Conservation (phyloP, 768 basidiomycete genomes). For the Pleurotus platypus region DNA sequence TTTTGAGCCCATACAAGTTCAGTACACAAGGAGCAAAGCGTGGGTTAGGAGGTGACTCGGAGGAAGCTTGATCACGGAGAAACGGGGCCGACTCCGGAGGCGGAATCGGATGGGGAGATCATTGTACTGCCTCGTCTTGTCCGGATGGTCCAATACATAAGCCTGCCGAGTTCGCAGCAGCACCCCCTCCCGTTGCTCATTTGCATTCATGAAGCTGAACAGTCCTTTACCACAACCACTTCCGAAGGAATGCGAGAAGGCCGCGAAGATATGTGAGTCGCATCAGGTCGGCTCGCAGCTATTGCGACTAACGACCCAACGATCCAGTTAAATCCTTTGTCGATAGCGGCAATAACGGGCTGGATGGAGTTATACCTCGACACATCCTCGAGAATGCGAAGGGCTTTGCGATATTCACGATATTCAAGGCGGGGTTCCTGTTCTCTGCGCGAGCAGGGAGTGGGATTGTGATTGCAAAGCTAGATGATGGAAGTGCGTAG, state of each 20-base stretch:
- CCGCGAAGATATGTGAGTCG: constrained; percentile 77
- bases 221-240: constrained; percentile 55
- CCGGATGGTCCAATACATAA: background rate
- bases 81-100: too few relatives aligned
- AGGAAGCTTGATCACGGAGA: too few relatives aligned
- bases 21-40: too few relatives aligned
- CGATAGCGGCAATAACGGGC: constrained; percentile 72
- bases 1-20: too few relatives aligned
- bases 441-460: constrained; percentile 83
- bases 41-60: too few relatives aligned
- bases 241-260: constrained; percentile 83
- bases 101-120: background rate
- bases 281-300: constrained; percentile 9
- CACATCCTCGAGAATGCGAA: constrained; percentile 46
- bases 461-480: constrained; percentile 84
- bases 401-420: constrained; percentile 89
- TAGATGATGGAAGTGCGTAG: constrained; percentile 75
- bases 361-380: constrained; percentile 69
- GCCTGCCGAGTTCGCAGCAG: background rate
- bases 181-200: background rate
- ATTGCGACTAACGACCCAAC: background rate
- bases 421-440: constrained; percentile 72
- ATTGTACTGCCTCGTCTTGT: background rate
- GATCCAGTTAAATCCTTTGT: constrained; percentile 78
- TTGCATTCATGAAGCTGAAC: constrained; percentile 39